Evolutionary conservation across 2,329 filamentous ascomycete genomes (phyloP), one percentile per base, ranked within the genome.

Genomic region (Emmonsia crescens): DNA sequence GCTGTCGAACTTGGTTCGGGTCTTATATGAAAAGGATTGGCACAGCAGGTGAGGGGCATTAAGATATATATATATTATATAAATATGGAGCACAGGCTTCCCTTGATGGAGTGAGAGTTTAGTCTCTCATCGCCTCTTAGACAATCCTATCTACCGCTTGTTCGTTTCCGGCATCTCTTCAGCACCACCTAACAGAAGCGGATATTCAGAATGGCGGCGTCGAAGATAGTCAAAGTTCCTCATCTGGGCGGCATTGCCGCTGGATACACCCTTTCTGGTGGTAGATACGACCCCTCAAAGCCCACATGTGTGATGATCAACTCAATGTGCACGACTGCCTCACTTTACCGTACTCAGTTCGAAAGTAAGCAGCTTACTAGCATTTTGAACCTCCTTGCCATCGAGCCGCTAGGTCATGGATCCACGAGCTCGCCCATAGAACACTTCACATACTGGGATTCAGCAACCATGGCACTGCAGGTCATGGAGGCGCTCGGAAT

Each of bases 401-500:
- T 83, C 62, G 81, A 83, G 68, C 74, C 78, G 5, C 74, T 83
- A 12, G 81, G 81, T 27, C 80, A 83, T 67, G 80, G 81, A 3
- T 69, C 77, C 61, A 83, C 80, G 4, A 71, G 76, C 10, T 75
- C 75, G 5, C 69, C 72, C 27, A 65, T 68, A 2, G 75, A 79
- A 62, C 74, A 80, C 55, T 83, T 76, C 66, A 83, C 80, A 5
- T 83, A 83, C 67, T 83, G 81, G 81, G 80, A 82, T 66, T 77
- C 79, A 0, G 79, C 79, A 1, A 73, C 76, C 60, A 81, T 85
- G 79, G 78, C 78, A 12, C 59, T 76, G 36, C 82, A 85, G 71
- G 80, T 82, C 1, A 74, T 85, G 75, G 78, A 83, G 46, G 75
- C 75, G 5, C 62, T 82, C 8, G 71, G 72, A 0, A 75, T 81